Evolutionary conservation across 495 filamentous ascomycete genomes (phyloP).

Genomic region (Penicillium crystallinum): DNA sequence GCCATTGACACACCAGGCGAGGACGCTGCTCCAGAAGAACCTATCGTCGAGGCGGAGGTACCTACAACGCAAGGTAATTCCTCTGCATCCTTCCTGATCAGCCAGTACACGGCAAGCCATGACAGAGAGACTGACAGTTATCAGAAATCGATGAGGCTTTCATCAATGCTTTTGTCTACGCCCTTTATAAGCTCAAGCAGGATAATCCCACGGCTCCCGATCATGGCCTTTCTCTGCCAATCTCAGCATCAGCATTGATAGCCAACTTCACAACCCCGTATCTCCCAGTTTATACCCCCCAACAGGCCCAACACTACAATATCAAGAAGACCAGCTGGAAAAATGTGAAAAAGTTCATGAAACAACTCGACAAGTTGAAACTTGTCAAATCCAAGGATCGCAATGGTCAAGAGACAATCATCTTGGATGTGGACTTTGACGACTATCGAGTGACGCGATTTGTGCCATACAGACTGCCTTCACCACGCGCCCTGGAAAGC

Average conservation of each 20-base stretch:
- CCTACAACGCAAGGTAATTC: constrained; percentile 52
- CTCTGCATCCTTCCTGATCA: not conserved
- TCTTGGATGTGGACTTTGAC: constrained; percentile 63
- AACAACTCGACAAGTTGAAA: constrained; percentile 59
- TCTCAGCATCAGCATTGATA: constrained; percentile 61
- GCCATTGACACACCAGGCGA: constrained; percentile 19
- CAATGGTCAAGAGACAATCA: constrained; percentile 59
- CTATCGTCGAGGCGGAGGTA: constrained; percentile 37
- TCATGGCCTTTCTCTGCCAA: constrained; percentile 55
- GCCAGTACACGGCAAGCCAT: not conserved
- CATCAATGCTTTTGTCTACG: constrained; percentile 62
- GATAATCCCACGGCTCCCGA: constrained; percentile 41
- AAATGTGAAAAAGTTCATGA: constrained; percentile 70
- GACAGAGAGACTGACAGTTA: constrained; percentile 13
- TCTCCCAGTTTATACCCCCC: constrained; percentile 53
- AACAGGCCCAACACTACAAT: constrained; percentile 53
- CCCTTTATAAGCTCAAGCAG: constrained; percentile 53
- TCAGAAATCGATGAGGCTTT: constrained; percentile 67
- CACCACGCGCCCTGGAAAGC: constrained; percentile 31
- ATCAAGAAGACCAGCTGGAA: constrained; percentile 77
- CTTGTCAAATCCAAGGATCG: constrained; percentile 63
- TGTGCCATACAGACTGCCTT: constrained; percentile 58
- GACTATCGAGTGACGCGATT: constrained; percentile 52
- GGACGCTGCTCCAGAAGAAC: constrained; percentile 9
- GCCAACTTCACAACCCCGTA: constrained; percentile 63